A percentile compares a stretch with the other conserved stretches of the same genome.
Evolutionary conservation across 768 basidiomycete species (phyloP).

Genomic region (Hortiboletus flavorubellus): DNA sequence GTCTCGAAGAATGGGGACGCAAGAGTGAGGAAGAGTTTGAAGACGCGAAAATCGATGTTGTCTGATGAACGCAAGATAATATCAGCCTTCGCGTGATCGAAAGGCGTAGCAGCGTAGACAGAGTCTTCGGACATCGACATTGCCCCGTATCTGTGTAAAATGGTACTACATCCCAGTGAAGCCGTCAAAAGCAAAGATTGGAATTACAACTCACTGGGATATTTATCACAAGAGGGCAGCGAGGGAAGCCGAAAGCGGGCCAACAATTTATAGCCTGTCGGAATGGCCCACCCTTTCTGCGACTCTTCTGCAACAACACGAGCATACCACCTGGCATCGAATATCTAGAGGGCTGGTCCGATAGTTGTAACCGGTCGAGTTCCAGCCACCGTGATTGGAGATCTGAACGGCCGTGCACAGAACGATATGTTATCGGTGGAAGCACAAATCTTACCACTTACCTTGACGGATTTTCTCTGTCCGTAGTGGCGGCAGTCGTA

Average conservation of each 20-base stretch:
- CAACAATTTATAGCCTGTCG: neutral
- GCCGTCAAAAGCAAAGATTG: neutral
- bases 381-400: neutral
- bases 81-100: slow-evolving; percentile 21
- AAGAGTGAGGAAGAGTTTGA: slow-evolving; percentile 32
- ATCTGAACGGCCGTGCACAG: neutral
- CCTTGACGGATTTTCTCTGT: neutral
- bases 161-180: neutral
- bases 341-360: neutral
- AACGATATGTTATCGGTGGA: neutral
- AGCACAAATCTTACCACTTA: neutral
- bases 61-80: slow-evolving; percentile 27
- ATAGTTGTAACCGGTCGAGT: neutral
- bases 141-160: neutral
- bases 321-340: neutral
- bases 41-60: slow-evolving; percentile 29
- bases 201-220: neutral
- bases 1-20: slow-evolving; percentile 34
- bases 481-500: neutral
- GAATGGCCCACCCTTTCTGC: neutral
- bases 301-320: neutral
- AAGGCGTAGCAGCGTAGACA: slow-evolving; percentile 16
- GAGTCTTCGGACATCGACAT: neutral
- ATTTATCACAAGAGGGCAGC: neutral
- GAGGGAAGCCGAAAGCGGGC: neutral